A percentile compares a stretch with the other conserved stretches of the same genome.
Conservation (phyloP, 371 early-diverging fungal species). For the Apophysomyces variabilis region DNA sequence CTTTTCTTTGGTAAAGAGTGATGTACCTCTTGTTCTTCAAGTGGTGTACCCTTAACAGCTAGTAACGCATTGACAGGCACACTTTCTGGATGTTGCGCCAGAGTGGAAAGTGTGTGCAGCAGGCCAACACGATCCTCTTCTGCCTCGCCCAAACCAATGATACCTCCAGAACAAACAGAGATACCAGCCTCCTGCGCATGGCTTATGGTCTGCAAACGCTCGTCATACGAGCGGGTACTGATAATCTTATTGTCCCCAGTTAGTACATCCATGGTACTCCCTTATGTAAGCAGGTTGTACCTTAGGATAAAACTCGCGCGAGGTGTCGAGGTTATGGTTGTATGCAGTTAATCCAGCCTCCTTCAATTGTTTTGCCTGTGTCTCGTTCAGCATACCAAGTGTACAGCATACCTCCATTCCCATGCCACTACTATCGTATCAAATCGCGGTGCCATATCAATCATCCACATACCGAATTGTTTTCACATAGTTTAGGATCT, state of each 20-base stretch:
- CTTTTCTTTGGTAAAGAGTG: too few relatives aligned
- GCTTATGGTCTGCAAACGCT: constrained; percentile 74
- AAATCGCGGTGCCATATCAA: neutral
- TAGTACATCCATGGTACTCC: neutral
- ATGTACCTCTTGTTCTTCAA: constrained; percentile 69
- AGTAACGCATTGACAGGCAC: constrained; percentile 82
- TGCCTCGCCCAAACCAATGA: constrained; percentile 81
- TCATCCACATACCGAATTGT: constrained; percentile 69
- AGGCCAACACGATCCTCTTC: constrained; percentile 77
- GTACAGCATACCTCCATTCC: constrained; percentile 90
- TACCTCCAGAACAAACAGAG: constrained; percentile 83
- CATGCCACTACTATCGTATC: constrained; percentile 61
- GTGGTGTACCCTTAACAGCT: constrained; percentile 79
- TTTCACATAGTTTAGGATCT: constrained; percentile 72
- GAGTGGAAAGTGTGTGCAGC: constrained; percentile 74
- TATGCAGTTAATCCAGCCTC: constrained; percentile 84
- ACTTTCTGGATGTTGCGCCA: constrained; percentile 75
- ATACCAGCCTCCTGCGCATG: constrained; percentile 81
- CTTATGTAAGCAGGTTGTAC: constrained; percentile 15
- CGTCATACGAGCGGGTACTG: constrained; percentile 80
- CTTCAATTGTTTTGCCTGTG: constrained; percentile 74
- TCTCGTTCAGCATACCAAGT: constrained; percentile 79
- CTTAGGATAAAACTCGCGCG: constrained; percentile 79
- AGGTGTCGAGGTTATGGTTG: constrained; percentile 86
- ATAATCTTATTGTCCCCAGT: constrained; percentile 52